phyloP scores from a whole-genome alignment of 2,329 filamentous ascomycete genomes.

The Hypoxylon rubiginosum region DNA sequence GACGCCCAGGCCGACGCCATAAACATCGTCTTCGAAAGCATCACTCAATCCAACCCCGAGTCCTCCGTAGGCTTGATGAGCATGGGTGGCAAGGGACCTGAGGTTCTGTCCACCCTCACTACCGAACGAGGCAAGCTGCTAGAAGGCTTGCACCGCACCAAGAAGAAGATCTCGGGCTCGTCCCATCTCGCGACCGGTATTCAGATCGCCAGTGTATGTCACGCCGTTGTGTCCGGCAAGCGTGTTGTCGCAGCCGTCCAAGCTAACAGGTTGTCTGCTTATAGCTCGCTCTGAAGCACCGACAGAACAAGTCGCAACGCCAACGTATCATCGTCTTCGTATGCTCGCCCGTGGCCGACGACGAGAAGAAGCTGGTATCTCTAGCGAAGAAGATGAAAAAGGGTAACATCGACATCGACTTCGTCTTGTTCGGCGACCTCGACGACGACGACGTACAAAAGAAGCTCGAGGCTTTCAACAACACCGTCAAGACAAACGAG shows the following conservation, averaged over 20 bases:
- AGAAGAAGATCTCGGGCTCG: slow-evolving; percentile 89
- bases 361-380: slow-evolving; percentile 88
- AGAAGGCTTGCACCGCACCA: slow-evolving; percentile 89
- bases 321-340: slow-evolving; percentile 98
- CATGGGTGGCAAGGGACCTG: slow-evolving; percentile 97
- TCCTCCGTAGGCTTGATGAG: slow-evolving; percentile 98
- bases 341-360: slow-evolving; percentile 91
- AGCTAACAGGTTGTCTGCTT: slow-evolving; percentile 16
- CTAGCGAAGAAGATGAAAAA: slow-evolving; percentile 99
- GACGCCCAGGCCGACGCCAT: slow-evolving; percentile 96
- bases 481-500: slow-evolving; percentile 90
- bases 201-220: slow-evolving; percentile 89
- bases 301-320: slow-evolving; percentile 96
- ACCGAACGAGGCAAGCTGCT: slow-evolving; percentile 97
- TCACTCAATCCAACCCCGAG: slow-evolving; percentile 95
- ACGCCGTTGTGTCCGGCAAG: neutral
- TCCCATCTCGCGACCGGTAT: slow-evolving; percentile 93
- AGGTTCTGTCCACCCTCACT: slow-evolving; percentile 95
- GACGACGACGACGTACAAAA: slow-evolving; percentile 89
- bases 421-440: slow-evolving; percentile 93
- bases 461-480: slow-evolving; percentile 94
- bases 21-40: slow-evolving; percentile 94
- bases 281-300: slow-evolving; percentile 95
- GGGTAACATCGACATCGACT: slow-evolving; percentile 92
- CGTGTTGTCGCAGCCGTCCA: slow-evolving; percentile 42